Evolutionary conservation across 257 asterid genomes (phyloP), one percentile per base, ranked within the genome.

Genomic region (Voacanga thouarsii): DNA sequence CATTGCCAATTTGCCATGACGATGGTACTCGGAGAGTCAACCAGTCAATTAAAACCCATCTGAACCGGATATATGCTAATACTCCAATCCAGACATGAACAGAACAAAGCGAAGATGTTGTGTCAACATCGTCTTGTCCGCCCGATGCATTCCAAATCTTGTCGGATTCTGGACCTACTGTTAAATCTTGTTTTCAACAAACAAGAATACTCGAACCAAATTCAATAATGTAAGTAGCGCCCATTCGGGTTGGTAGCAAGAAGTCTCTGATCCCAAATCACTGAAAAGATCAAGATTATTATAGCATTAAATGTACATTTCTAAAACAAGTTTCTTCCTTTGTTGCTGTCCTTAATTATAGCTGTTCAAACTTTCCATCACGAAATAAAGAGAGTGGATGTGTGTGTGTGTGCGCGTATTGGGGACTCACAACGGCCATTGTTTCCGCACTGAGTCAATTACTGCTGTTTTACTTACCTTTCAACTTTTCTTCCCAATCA

Each of bases 121-220:
- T 43, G 81, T 80, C 85, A 77, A 77, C 88, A 71, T 85, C 80
- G 88, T 79, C 73, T 73, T 71, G 72, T 87, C 83, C 87, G 87
- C 80, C 85, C 81, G 7, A 6, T 10, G 56, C 59, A 57, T 60
- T 45, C 43, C 24, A 39, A 72, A 50, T 47, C 71, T 72, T 71
- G 81, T 77, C 75, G 50, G 18, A 19, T 37, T 26, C 21, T 56
- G 60, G 73, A 50, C 82, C 9, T 47, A 65, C 37, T 0, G 14
- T 12, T 0, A 33, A 66, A 53, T 74, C 77, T 74, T 74, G 79
- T 66, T 74, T 74, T 55, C 37, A 28, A 37, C 77, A 70, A 57
- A 56, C 55, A 11, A 63, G 37, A 7, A 53, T 53, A 0, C 16
- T 14, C 59, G 3, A 53, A 45, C 64, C 79, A 37, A 71, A 57